Evolutionary conservation across 352 stramenopile genomes (phyloP).

Genomic region (Nothophytophthora sp.): DNA sequence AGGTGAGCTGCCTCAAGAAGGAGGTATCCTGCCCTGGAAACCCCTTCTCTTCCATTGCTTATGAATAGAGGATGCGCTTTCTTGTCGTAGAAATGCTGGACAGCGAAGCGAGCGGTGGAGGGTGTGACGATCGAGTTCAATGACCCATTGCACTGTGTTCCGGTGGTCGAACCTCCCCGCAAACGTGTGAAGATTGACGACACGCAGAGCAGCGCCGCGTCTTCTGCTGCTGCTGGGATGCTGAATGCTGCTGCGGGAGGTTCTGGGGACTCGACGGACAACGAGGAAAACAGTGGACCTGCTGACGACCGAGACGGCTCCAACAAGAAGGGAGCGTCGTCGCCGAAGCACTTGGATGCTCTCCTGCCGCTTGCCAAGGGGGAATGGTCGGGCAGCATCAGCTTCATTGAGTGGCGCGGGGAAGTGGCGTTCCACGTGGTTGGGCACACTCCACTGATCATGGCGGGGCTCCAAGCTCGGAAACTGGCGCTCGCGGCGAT

Average conservation of each 20-base stretch:
- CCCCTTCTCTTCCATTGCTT: too few relatives aligned
- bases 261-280: conserved; percentile 12
- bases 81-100: conserved; percentile 64
- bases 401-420: conserved; percentile 86
- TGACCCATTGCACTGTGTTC: conserved; percentile 67
- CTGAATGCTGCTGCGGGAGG: not conserved
- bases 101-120: conserved; percentile 66
- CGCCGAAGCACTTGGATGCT: conserved; percentile 31
- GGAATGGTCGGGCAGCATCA: conserved; percentile 79
- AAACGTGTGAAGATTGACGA: conserved; percentile 72
- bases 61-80: too few relatives aligned
- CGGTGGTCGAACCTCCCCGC: conserved; percentile 66
- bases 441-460: conserved; percentile 74
- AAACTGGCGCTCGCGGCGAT: conserved; percentile 74
- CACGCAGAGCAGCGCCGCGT: not conserved
- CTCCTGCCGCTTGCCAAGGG: conserved; percentile 53
- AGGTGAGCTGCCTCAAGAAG: conserved; percentile 31
- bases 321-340: conserved; percentile 16
- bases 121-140: conserved; percentile 82
- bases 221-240: conserved; percentile 6
- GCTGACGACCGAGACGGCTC: conserved; percentile 19
- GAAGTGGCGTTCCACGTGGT: conserved; percentile 78
- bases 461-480: conserved; percentile 77
- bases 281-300: conserved; percentile 13
- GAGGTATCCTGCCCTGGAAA: too few relatives aligned